Percentiles rank a stretch among this genome's conserved stretches.
Conservation (phyloP, 352 stramenopile genomes). For the Phytophthora idaei region DNA sequence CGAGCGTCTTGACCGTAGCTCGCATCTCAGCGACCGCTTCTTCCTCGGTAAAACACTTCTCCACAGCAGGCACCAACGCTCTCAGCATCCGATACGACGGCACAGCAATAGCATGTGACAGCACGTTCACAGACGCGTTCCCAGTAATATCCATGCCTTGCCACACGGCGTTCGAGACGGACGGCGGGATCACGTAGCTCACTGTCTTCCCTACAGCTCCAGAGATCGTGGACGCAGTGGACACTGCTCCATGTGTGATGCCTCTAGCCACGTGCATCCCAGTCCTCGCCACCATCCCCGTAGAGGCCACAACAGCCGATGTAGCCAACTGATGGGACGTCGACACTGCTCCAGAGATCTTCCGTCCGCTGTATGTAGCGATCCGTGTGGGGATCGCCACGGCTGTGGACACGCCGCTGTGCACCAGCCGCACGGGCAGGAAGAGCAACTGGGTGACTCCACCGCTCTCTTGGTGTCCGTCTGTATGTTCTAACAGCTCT, state of each 20-base stretch:
- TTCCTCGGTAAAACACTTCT: slow-evolving; percentile 55
- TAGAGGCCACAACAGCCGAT: slow-evolving; percentile 62
- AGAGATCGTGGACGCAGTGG: slow-evolving; percentile 54
- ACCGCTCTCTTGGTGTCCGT: slow-evolving; percentile 22
- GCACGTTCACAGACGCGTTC: slow-evolving; percentile 58
- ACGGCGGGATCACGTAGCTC: slow-evolving; percentile 61
- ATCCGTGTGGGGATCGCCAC: slow-evolving; percentile 55
- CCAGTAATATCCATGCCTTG: slow-evolving; percentile 64
- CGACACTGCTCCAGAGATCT: slow-evolving; percentile 60
- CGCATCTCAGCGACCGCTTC: slow-evolving; percentile 58
- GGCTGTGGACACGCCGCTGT: slow-evolving; percentile 61
- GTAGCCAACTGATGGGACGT: slow-evolving; percentile 65
- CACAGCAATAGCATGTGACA: slow-evolving; percentile 72
- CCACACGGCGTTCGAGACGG: slow-evolving; percentile 66
- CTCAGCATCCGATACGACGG: slow-evolving; percentile 68
- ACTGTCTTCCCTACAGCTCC: slow-evolving; percentile 58
- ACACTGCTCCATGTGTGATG: slow-evolving; percentile 55
- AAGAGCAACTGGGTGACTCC: slow-evolving; percentile 64
- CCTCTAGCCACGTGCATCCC: slow-evolving; percentile 58
- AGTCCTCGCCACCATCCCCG: slow-evolving; percentile 51
- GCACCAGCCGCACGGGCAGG: slow-evolving; percentile 61
- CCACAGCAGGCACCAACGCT: slow-evolving; percentile 51
- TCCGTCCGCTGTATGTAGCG: slow-evolving; percentile 59
- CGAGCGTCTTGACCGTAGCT: slow-evolving; percentile 53
- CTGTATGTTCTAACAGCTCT: slow-evolving; percentile 22